Base-by-base conservation (phyloP, 352 stramenopile species). In the Phytophthora syringae region DNA sequence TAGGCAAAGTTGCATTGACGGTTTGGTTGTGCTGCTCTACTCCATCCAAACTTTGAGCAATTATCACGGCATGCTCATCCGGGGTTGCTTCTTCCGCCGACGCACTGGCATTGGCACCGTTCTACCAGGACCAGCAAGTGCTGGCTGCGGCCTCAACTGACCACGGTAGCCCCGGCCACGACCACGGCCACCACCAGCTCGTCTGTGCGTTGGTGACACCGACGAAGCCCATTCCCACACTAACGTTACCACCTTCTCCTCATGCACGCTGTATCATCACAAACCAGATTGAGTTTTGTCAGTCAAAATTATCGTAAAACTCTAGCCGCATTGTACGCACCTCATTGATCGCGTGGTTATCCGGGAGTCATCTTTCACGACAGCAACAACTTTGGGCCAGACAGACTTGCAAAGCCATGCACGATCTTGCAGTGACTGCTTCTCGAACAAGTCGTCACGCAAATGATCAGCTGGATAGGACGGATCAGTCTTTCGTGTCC, bases 161-260 rank as follows among this genome's bases (percentile, higher is more conserved):
- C 22, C 20, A 21, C 32, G 43, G 5, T 20, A 51, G 9, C 13
- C 13, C 18, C 52, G 43, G 15, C 44, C 27, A 16, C 57, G 55
- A 27, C 52, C 65, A 25, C 52, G 51, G 25, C 30, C 49, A 9
- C 28, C 21, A 50, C 45, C 48, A 12, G 45, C 5, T 50, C 64
- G 54, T 39, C 63, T 76, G n/a, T 70, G 55, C 34, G 56, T 49
- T 27, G 74, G 74, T 24, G 79, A 84, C 15, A 65, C 71, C 24
- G 77, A 82, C 21, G 77, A 80, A 25, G 80, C 75, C 83, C 83
- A 92, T 60, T 90, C 79, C 72, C 80, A 84, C 40, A 84, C 80
- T n/a, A n/a, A n/a, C n/a, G n/a, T n/a, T 11, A 84, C 49, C 60
- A 86, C 64, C 40, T 90, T 64, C 34, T 80, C 69, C 5, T 73